phyloP scores from a whole-genome alignment of 2,329 filamentous ascomycete genomes.

The Drechmeria coniospora region DNA sequence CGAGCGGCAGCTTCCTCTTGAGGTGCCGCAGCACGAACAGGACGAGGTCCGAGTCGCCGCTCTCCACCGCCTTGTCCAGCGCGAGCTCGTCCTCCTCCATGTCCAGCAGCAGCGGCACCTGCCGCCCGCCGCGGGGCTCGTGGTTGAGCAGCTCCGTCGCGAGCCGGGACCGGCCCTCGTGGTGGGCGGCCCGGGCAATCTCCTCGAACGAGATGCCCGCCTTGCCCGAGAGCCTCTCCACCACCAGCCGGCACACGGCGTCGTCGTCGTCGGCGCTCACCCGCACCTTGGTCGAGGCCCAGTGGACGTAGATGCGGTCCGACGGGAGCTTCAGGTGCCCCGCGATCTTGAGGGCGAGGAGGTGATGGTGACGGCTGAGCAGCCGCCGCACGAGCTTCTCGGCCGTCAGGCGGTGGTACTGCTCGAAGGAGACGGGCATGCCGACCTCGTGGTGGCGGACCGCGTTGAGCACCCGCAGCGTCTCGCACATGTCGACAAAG shows the following conservation, averaged over 20 bases:
- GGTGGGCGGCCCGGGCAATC: constrained; percentile 83
- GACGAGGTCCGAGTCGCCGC: constrained; percentile 86
- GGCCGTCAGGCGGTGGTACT: constrained; percentile 80
- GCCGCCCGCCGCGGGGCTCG: constrained; percentile 85
- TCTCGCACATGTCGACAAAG: constrained; percentile 97
- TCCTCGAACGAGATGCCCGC: constrained; percentile 90
- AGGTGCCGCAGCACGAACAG: constrained; percentile 76
- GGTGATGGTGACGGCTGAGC: constrained; percentile 78
- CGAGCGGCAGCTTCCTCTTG: constrained; percentile 78
- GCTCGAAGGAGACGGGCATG: constrained; percentile 79
- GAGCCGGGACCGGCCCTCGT: constrained; percentile 78
- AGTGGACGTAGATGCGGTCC: constrained; percentile 87
- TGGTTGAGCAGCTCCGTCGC: constrained; percentile 86
- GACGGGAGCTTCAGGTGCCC: constrained; percentile 75
- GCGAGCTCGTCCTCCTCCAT: constrained; percentile 96
- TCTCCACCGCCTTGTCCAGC: constrained; percentile 91
- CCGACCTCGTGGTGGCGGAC: constrained; percentile 85
- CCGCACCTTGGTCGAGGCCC: constrained; percentile 90
- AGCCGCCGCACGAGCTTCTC: constrained; percentile 77
- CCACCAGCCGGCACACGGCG: constrained; percentile 69
- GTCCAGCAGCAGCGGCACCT: constrained; percentile 79
- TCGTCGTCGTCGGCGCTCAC: constrained; percentile 76
- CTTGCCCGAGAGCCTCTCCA: constrained; percentile 74
- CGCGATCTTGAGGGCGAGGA: constrained; percentile 77
- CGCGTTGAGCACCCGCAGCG: constrained; percentile 79